phyloP scores from a whole-genome alignment of 176 grass and related monocot genomes.

The Oryza rufipogon region DNA sequence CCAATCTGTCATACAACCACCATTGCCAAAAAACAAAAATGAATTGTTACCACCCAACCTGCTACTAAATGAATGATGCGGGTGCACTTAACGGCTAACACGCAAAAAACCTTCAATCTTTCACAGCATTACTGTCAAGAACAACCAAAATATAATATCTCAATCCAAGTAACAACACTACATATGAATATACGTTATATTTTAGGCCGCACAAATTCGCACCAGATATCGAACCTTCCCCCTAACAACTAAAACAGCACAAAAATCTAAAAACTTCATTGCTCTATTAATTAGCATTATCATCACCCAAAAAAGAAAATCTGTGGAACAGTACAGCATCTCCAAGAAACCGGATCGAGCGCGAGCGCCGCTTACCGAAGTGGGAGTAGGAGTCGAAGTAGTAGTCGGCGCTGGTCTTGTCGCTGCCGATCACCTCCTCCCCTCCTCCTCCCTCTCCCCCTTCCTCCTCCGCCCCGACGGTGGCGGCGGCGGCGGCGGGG shows the following conservation, averaged over 20 bases:
- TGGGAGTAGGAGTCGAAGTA: conserved; percentile 99
- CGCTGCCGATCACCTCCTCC: conserved; percentile 62
- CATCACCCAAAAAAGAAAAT: not conserved
- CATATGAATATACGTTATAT: not conserved
- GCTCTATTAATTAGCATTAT: not conserved
- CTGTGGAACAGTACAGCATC: too few species aligned
- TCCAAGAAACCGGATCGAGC: not conserved
- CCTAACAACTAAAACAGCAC: not conserved
- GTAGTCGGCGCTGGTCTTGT: conserved; percentile 97
- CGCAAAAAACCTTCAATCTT: not conserved
- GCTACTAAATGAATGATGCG: not conserved
- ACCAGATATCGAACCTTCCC: not conserved
- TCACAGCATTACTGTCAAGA: not conserved
- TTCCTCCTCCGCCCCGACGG: conserved; percentile 6
- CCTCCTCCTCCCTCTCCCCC: not conserved
- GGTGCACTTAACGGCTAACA: not conserved
- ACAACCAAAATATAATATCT: not conserved
- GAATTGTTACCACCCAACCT: not conserved
- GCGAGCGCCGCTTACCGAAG: conserved; percentile 55
- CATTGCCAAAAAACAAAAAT: not conserved
- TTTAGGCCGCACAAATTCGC: not conserved
- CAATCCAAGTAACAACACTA: not conserved
- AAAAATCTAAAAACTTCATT: not conserved
- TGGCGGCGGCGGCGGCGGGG: not conserved
- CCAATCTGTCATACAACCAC: not conserved